Evolutionary conservation across 208 protist genomes (phyloP).

Genomic region (Acanthamoeba triangularis): DNA sequence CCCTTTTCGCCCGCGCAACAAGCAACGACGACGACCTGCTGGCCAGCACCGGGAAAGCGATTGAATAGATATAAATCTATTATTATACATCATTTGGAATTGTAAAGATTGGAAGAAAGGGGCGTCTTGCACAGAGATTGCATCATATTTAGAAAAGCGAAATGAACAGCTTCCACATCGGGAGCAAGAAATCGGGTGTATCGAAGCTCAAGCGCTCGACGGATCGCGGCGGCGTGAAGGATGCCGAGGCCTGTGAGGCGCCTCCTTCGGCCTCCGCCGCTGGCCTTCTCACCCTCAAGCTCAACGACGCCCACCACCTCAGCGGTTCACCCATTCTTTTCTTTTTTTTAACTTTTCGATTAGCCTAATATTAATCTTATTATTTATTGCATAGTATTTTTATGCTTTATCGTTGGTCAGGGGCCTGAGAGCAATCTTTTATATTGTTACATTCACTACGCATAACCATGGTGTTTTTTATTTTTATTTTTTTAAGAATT

Average conservation of each 20-base stretch:
- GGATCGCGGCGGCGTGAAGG: neutral
- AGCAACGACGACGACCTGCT: too few species aligned
- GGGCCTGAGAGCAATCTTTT: neutral
- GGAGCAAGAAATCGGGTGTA: neutral
- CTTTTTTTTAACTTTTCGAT: neutral
- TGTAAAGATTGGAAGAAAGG: too few species aligned
- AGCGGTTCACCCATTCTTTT: neutral
- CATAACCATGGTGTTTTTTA: too few species aligned
- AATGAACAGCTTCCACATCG: slow-evolving; percentile 23
- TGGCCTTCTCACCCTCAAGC: slow-evolving; percentile 60
- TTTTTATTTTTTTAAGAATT: neutral
- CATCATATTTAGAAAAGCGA: too few species aligned
- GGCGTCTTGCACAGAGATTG: too few species aligned
- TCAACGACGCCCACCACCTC: slow-evolving; percentile 56
- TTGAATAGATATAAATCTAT: too few species aligned
- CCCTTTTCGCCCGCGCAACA: too few species aligned
- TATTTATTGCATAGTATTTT: neutral
- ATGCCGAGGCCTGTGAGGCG: slow-evolving; percentile 28
- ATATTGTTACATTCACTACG: too few species aligned
- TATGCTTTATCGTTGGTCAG: neutral
- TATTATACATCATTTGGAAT: too few species aligned
- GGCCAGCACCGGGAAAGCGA: too few species aligned
- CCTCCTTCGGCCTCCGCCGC: neutral
- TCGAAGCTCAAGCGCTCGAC: neutral
- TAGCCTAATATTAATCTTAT: neutral